phyloP scores from a whole-genome alignment of 108 stramenopile genomes.

The Heterococcus sp. region DNA sequence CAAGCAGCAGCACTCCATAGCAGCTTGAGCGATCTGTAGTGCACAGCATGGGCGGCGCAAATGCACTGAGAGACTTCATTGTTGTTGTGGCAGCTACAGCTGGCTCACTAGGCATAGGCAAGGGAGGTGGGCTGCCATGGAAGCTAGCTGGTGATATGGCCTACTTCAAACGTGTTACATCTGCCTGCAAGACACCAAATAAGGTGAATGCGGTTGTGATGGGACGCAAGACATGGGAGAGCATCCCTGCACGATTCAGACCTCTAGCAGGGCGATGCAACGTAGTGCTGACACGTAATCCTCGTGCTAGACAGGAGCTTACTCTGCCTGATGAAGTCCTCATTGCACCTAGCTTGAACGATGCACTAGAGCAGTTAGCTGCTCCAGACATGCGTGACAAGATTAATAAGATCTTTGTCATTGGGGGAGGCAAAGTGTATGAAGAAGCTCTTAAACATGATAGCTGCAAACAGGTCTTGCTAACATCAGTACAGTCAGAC shows the following conservation, averaged over 20 bases:
- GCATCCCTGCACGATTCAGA: constrained; percentile 86
- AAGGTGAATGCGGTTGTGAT: constrained; percentile 90
- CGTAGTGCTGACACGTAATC: constrained; percentile 78
- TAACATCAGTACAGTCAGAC: constrained; percentile 42
- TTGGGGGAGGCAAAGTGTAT: constrained; percentile 89
- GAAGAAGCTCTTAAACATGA: constrained; percentile 64
- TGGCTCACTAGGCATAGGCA: constrained; percentile 53
- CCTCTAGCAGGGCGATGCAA: constrained; percentile 83
- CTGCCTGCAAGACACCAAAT: constrained; percentile 13
- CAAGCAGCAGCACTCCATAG: too few species aligned
- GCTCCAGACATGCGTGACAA: constrained; percentile 10
- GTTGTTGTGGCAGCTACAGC: constrained; percentile 56
- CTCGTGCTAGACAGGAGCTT: constrained; percentile 24
- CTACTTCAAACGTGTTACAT: constrained; percentile 58
- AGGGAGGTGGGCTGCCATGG: constrained; percentile 57
- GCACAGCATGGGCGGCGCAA: not conserved
- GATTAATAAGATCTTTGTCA: constrained; percentile 78
- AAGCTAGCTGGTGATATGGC: constrained; percentile 52
- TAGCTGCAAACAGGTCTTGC: constrained; percentile 27
- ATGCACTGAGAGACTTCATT: constrained; percentile 6
- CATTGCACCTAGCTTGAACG: constrained; percentile 68
- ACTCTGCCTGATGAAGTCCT: constrained; percentile 63
- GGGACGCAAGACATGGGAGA: constrained; percentile 99
- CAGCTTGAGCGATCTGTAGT: too few species aligned
- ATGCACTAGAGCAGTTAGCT: constrained; percentile 68